Base-by-base conservation (phyloP, 208 protist genomes). In the Leishmania tarentolae region DNA sequence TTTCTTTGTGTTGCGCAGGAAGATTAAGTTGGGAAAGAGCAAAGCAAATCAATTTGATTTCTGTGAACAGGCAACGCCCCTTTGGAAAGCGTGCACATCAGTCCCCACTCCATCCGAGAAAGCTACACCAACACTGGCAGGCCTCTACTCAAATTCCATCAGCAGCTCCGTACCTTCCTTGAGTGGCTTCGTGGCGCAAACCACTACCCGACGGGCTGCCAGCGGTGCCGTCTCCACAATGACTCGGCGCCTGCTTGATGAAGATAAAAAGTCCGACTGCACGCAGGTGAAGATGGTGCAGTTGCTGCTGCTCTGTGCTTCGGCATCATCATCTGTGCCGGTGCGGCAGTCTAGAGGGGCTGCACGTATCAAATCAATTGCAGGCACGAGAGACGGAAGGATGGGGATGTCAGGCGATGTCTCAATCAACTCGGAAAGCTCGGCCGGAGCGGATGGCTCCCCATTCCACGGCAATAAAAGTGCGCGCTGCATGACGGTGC, bases 231-330 rank as follows among this genome's bases (percentile, higher is more conserved):
- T 87, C 69, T 95, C 91, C 46, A 94, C 68, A 17, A 95, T 71
- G 8, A 94, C 83, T 42, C 90, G 90, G 11, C 91, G 87, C 24
- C 91, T 86, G 52, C 83, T 94, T 13, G 81, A 73, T 7, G 90
- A 42, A 2, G 90, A 93, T n/a, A 95, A 13, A 83, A 95, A 96
- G 50, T 93, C 88, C 6, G 92, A 88, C 78, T 94, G 87, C 40
- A 88, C 86, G 73, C 94, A 97, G 1, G 94, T 97, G 59, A 92
- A 86, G 40, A 97, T 75, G 6, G 85, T 57, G 82, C 93, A 97
- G 84, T 97, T 97, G 35, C 40, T 75, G 42, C 65, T 69, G n/a
- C 46, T 70, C 37, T 24, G 65, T 15, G 4, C 81, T 35, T 8
- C 47, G 56, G 0, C 63, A 4, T 42, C 37, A 19, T 40, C 69